These are phyloP conservation scores for Cercospora janseana DNA, from an alignment of 2,329 filamentous ascomycete species.

Conservation along the genomic window DNA sequence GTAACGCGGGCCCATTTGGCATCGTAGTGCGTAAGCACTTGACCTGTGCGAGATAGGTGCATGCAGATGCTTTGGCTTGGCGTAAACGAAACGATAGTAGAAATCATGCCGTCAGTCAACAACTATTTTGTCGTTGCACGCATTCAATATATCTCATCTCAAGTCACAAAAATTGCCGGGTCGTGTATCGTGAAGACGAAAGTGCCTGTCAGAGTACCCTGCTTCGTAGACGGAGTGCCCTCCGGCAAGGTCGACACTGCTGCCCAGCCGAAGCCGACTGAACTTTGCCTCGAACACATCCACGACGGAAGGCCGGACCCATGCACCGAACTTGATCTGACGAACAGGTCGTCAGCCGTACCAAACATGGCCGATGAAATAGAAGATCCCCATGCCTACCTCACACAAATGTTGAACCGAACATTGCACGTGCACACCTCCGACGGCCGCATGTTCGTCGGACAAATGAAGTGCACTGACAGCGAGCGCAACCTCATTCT, in stretches of 20 bases:
- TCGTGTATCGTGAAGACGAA: background rate
- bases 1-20: no score
- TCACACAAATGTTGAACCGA: conserved; percentile 50
- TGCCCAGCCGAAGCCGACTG: no score
- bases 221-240: no score
- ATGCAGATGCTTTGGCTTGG: background rate
- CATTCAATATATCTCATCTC: conserved; percentile 59
- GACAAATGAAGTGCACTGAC: conserved; percentile 92
- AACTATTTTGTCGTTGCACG: conserved; percentile 59
- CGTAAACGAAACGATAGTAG: background rate
- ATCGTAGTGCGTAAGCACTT: no score
- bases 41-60: no score
- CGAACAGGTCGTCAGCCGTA: no score
- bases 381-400: conserved; percentile 31
- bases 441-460: conserved; percentile 84
- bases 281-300: no score
- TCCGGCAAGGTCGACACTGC: no score
- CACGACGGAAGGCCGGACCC: no score
- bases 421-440: conserved; percentile 75
- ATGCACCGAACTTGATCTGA: no score
- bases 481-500: conserved; percentile 81
- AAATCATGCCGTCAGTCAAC: conserved; percentile 44
- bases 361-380: conserved; percentile 15
- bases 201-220: no score
- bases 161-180: no score